phyloP scores from a whole-genome alignment of 352 stramenopile species.

The Elongisporangium undulatum region DNA sequence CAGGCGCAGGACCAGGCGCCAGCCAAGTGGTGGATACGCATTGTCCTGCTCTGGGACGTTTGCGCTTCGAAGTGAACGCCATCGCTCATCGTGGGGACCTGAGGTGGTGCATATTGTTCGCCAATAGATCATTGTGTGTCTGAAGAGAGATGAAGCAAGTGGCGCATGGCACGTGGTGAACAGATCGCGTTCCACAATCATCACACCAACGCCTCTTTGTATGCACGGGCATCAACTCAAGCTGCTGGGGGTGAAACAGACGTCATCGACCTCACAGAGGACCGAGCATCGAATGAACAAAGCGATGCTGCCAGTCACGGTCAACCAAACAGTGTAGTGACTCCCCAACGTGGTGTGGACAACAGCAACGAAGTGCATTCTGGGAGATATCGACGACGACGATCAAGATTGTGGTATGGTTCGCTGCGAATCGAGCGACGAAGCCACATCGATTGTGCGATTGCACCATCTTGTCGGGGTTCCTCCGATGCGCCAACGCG shows the following conservation, averaged over 20 bases:
- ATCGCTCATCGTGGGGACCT: too few species aligned
- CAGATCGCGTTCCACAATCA: too few species aligned
- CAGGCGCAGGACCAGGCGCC: too few species aligned
- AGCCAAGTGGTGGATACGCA: too few species aligned
- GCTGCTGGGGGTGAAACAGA: neutral
- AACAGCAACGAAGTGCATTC: neutral
- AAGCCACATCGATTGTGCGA: neutral
- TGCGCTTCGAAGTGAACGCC: too few species aligned
- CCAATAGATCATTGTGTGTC: neutral
- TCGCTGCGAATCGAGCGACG: neutral
- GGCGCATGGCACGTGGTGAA: neutral
- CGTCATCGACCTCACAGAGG: neutral
- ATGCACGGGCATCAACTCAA: too few species aligned
- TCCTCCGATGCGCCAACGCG: neutral
- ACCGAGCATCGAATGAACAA: neutral
- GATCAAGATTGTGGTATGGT: neutral
- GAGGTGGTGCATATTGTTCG: too few species aligned
- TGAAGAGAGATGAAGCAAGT: neutral
- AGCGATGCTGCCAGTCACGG: neutral
- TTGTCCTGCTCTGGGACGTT: too few species aligned
- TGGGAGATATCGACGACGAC: neutral
- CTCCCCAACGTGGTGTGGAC: neutral
- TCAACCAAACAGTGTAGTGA: neutral
- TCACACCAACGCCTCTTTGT: too few species aligned
- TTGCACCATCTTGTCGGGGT: neutral